A percentile compares a stretch with the other conserved stretches of the same genome.
These are phyloP conservation scores for Debaryomycetaceae sp. DNA, from an alignment of 1,139 yeast species.

Conservation along the genomic window DNA sequence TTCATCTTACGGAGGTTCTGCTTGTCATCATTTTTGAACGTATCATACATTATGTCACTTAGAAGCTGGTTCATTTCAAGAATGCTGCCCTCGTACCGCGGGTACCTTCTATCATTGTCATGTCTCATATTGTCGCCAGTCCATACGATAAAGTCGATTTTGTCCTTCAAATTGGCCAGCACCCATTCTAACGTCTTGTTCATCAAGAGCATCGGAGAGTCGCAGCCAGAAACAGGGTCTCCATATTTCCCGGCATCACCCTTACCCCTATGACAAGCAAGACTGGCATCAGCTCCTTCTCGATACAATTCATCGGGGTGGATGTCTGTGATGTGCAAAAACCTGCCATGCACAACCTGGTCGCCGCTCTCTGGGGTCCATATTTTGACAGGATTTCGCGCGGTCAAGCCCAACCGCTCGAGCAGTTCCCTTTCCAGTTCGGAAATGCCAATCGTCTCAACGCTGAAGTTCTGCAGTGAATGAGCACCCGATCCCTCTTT, in stretches of 20 bases:
- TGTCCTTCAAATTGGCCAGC: conserved; percentile 57
- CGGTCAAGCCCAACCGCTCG: conserved; percentile 27
- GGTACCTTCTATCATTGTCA: conserved; percentile 71
- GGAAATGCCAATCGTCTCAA: neutral
- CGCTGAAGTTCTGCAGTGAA: too few relatives aligned
- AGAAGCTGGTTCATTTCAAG: conserved; percentile 65
- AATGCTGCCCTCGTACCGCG: conserved; percentile 69
- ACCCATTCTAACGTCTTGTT: conserved; percentile 68
- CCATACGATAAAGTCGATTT: conserved; percentile 84
- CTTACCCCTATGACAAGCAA: conserved; percentile 58
- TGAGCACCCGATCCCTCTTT: too few relatives aligned
- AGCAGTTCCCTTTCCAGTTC: neutral
- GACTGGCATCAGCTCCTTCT: conserved; percentile 47
- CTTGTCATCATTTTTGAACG: conserved; percentile 44
- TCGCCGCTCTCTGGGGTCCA: conserved; percentile 22
- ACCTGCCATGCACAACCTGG: conserved; percentile 57
- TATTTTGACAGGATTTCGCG: conserved; percentile 28
- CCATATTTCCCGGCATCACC: conserved; percentile 66
- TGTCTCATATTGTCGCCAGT: conserved; percentile 88
- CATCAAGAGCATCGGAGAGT: conserved; percentile 60
- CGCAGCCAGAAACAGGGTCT: conserved; percentile 73
- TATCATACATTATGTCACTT: conserved; percentile 48
- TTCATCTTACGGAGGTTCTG: conserved; percentile 45
- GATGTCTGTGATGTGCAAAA: conserved; percentile 79
- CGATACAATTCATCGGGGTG: conserved; percentile 79